Conservation (phyloP, 2,329 filamentous ascomycete species). For the Penicillium sp. region DNA sequence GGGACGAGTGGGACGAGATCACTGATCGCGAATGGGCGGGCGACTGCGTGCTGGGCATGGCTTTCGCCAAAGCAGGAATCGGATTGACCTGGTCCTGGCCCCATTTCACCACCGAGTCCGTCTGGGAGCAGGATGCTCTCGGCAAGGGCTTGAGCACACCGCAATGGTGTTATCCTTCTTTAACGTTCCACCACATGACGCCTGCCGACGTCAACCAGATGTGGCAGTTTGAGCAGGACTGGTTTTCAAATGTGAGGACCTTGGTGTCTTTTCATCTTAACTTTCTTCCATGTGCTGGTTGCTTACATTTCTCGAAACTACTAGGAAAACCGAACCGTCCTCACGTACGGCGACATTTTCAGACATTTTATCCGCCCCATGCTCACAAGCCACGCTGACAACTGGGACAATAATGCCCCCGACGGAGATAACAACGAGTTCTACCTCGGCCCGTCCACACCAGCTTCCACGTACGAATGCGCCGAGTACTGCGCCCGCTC, state of each 20-base stretch:
- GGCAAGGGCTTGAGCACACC: constrained; percentile 13
- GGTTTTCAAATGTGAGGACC: constrained; percentile 23
- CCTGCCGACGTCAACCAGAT: constrained; percentile 23
- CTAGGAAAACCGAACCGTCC: constrained; percentile 14
- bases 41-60: constrained; percentile 45
- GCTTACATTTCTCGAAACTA: not conserved
- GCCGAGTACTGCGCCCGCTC: constrained; percentile 19
- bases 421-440: constrained; percentile 3
- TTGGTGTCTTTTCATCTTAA: not conserved
- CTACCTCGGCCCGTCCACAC: constrained; percentile 1
- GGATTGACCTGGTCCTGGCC: constrained; percentile 32
- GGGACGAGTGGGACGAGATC: constrained; percentile 40
- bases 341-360: constrained; percentile 26
- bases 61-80: constrained; percentile 41
- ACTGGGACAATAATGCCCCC: constrained; percentile 20
- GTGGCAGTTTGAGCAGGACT: constrained; percentile 25
- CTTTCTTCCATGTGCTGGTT: not conserved
- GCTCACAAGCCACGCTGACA: constrained; percentile 8
- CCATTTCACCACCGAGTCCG: constrained; percentile 17
- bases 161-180: constrained; percentile 27
- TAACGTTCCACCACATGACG: constrained; percentile 31
- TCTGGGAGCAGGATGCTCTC: constrained; percentile 27
- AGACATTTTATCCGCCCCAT: constrained; percentile 17
- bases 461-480: constrained; percentile 13
- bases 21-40: constrained; percentile 44